phyloP scores from a whole-genome alignment of 2,329 filamentous ascomycete genomes.

The Colletotrichum gloeosporioides region DNA sequence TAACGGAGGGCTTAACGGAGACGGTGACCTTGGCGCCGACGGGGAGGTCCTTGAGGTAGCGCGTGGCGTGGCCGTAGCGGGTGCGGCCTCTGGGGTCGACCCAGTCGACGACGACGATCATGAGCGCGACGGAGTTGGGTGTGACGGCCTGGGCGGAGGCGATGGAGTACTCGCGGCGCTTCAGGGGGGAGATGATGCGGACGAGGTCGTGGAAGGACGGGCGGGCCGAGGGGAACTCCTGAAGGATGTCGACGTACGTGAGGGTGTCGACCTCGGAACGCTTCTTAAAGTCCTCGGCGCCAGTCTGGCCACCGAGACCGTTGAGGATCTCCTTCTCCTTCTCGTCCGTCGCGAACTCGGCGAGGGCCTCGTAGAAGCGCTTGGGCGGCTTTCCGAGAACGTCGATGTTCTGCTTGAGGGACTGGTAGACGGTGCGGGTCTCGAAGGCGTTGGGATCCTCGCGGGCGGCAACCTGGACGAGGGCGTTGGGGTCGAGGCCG shows the following conservation, averaged over 20 bases:
- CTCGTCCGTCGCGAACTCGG: conserved; percentile 84
- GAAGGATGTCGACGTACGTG: conserved; percentile 88
- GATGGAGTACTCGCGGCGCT: conserved; percentile 98
- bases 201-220: conserved; percentile 88
- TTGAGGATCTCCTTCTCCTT: conserved; percentile 82
- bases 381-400: conserved; percentile 97
- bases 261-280: conserved; percentile 89
- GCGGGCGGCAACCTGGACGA: conserved; percentile 90
- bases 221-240: conserved; percentile 89
- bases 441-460: conserved; percentile 78
- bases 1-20: conserved; percentile 96
- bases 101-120: conserved; percentile 98
- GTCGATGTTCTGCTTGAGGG: conserved; percentile 89
- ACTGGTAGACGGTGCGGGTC: conserved; percentile 91
- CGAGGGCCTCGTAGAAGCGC: conserved; percentile 93
- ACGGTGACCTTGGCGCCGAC: conserved; percentile 84
- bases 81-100: conserved; percentile 85
- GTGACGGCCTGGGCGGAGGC: conserved; percentile 96
- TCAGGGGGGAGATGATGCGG: conserved; percentile 87
- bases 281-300: conserved; percentile 89
- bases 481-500: conserved; percentile 78
- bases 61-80: conserved; percentile 91
- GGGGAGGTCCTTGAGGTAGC: conserved; percentile 80
- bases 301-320: conserved; percentile 77
- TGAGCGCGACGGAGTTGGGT: conserved; percentile 85